These are phyloP conservation scores for Fusarium algeriense DNA, from an alignment of 2,329 filamentous ascomycete species.

Conservation along the genomic window DNA sequence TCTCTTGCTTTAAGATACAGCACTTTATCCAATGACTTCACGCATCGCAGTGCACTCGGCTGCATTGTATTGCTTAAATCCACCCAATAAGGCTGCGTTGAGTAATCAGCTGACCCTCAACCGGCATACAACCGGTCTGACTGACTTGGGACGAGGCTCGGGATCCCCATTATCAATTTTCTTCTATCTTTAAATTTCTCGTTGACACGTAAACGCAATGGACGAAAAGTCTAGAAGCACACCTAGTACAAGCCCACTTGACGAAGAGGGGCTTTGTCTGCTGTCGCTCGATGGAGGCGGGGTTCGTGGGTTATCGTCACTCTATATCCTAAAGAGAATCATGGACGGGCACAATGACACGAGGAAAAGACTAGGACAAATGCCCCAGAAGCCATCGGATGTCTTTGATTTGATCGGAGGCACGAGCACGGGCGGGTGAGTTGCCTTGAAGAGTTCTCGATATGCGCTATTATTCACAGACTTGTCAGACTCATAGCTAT, in stretches of 20 bases:
- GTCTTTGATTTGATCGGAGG: slow-evolving; percentile 13
- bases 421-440: slow-evolving; percentile 5
- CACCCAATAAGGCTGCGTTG: no score
- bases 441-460: fast-evolving
- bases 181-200: not conserved
- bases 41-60: no score
- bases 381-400: not conserved
- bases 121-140: not conserved
- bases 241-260: not conserved
- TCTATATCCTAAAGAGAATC: not conserved
- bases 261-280: not conserved
- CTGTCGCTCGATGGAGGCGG: slow-evolving; percentile 8
- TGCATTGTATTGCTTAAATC: no score
- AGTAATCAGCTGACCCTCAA: not conserved
- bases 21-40: no score
- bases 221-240: fast-evolving
- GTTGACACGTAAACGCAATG: not conserved
- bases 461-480: not conserved
- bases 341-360: not conserved
- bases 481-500: slow-evolving; percentile 1
- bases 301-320: not conserved
- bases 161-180: no score
- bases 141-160: not conserved
- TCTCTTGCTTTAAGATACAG: no score
- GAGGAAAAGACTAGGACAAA: fast-evolving